These are phyloP conservation scores for Rhododendron mucronatum DNA, from an alignment of 148 eudicot species.

Conservation along the genomic window DNA sequence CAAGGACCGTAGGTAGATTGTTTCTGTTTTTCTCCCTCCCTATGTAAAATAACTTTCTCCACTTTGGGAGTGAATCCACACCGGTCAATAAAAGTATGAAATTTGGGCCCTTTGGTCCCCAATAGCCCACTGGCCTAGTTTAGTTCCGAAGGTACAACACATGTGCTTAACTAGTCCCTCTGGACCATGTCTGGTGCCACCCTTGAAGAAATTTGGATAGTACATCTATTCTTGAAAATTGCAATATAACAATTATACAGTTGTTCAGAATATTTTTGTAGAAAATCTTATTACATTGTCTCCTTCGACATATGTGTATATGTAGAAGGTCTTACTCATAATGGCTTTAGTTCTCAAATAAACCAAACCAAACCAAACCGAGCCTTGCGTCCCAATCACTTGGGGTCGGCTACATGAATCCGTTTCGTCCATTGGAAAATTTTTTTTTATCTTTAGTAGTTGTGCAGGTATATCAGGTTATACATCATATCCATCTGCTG, in stretches of 20 bases:
- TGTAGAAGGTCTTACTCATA: background rate
- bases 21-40: background rate
- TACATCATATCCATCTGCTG: background rate
- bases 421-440: too few relatives aligned
- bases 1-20: conserved; percentile 75
- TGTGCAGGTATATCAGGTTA: background rate
- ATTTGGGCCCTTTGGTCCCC: background rate
- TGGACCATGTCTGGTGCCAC: background rate
- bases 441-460: background rate
- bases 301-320: background rate
- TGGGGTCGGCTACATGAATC: too few relatives aligned
- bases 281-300: background rate
- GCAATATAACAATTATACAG: background rate
- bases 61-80: background rate
- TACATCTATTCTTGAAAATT: background rate
- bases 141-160: background rate
- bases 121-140: background rate
- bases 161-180: background rate
- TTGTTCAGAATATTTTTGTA: background rate
- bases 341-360: background rate
- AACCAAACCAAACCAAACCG: too few relatives aligned
- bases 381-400: too few relatives aligned
- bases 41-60: background rate
- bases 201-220: background rate
- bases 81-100: background rate